These are phyloP conservation scores for Papilionanthe hybrid DNA, from an alignment of 116 monocot genomes.

Conservation along the genomic window DNA sequence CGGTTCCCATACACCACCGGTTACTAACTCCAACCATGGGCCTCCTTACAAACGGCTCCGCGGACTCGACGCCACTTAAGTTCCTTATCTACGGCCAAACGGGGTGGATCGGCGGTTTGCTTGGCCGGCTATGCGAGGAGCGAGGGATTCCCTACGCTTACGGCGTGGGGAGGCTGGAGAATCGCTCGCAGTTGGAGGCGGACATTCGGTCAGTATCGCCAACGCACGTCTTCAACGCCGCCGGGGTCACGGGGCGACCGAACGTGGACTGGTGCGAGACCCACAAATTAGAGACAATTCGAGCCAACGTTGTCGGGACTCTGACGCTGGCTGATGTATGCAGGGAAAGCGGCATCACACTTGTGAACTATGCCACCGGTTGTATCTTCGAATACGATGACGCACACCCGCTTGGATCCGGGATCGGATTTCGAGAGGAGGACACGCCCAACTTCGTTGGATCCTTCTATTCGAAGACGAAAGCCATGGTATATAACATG, in stretches of 20 bases:
- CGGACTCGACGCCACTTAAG: constrained; percentile 13
- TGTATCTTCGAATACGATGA: constrained; percentile 46
- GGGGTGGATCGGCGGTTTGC: constrained; percentile 48
- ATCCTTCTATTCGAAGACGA: constrained; percentile 49
- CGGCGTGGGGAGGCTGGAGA: constrained; percentile 38
- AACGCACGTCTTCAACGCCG: constrained; percentile 51
- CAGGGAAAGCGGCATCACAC: constrained; percentile 24
- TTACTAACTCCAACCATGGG: constrained; percentile 11
- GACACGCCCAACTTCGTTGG: constrained; percentile 42
- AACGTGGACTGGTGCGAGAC: constrained; percentile 55
- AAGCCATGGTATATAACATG: constrained; percentile 33
- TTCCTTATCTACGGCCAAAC: constrained; percentile 50
- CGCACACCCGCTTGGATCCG: constrained; percentile 27
- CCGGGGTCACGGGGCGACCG: constrained; percentile 45
- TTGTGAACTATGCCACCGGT: constrained; percentile 44
- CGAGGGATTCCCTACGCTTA: constrained; percentile 27
- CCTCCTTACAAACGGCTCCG: constrained; percentile 11
- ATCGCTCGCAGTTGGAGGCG: constrained; percentile 25
- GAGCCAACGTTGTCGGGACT: constrained; percentile 42
- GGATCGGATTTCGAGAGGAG: constrained; percentile 40
- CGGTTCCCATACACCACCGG: neutral
- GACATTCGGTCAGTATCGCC: constrained; percentile 26
- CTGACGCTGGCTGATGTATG: constrained; percentile 45
- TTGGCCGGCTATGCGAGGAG: constrained; percentile 28
- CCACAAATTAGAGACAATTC: constrained; percentile 40